Percentiles rank a stretch among this genome's conserved stretches.
phyloP scores from a whole-genome alignment of 2,329 filamentous ascomycete genomes.

The Fusarium sp. region DNA sequence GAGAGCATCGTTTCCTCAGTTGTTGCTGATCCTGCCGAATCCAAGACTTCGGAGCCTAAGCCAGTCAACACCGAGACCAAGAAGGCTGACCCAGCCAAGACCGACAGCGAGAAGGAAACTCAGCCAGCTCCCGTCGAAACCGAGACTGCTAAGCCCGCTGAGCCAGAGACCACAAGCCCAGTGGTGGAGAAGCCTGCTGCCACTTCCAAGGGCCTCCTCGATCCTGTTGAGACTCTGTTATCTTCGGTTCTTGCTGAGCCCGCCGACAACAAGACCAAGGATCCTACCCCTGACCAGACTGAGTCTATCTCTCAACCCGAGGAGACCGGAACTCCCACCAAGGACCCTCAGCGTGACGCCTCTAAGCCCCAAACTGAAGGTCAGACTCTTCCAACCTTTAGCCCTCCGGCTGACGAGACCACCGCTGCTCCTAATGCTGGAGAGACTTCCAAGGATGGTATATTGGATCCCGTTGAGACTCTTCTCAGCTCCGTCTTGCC shows the following conservation, averaged over 20 bases:
- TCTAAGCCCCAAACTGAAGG: constrained; percentile 12
- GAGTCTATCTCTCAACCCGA: constrained; percentile 9
- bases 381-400: constrained; percentile 20
- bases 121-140: constrained; percentile 1
- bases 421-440: constrained; percentile 17
- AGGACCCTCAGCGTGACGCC: constrained; percentile 24
- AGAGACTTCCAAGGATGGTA: constrained; percentile 22
- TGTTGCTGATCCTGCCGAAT: constrained; percentile 12
- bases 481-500: constrained; percentile 32
- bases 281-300: constrained; percentile 15
- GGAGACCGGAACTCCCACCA: constrained; percentile 16
- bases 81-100: constrained; percentile 1
- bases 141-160: constrained; percentile 14
- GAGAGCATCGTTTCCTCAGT: constrained; percentile 28
- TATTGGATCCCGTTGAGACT: constrained; percentile 39
- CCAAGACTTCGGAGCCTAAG: constrained; percentile 17
- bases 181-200: constrained; percentile 12
- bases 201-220: constrained; percentile 27
- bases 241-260: constrained; percentile 23
- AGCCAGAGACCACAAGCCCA: constrained; percentile 11
- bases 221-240: constrained; percentile 34
- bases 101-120: neutral
- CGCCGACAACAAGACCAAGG: constrained; percentile 11
- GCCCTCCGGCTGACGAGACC: constrained; percentile 6
- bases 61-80: constrained; percentile 8